Percentiles rank a stretch among this genome's conserved stretches.
phyloP scores from a whole-genome alignment of 257 asterid genomes.

The Solanum verrucosum region DNA sequence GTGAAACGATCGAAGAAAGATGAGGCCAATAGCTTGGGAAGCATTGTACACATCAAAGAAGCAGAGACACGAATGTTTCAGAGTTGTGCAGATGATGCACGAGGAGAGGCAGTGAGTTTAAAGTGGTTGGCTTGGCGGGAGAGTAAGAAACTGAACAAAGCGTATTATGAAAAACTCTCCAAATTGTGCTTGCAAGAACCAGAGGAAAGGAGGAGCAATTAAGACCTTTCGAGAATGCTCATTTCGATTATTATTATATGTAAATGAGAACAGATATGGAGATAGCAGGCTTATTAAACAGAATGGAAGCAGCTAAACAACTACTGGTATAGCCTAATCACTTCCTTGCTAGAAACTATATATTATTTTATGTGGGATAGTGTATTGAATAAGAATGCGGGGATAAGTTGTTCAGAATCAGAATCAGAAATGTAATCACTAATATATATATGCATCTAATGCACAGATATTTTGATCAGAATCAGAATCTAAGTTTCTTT shows the following conservation, averaged over 20 bases:
- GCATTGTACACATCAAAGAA: slow-evolving; percentile 64
- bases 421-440: too few relatives aligned
- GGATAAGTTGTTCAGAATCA: too few relatives aligned
- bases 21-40: slow-evolving; percentile 63
- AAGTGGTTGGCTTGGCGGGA: slow-evolving; percentile 45
- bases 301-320: slow-evolving; percentile 86
- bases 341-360: not conserved
- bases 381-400: too few relatives aligned
- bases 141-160: slow-evolving; percentile 59
- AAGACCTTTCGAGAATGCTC: slow-evolving; percentile 60
- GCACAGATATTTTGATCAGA: too few relatives aligned
- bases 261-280: slow-evolving; percentile 77
- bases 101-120: slow-evolving; percentile 55
- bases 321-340: slow-evolving; percentile 36
- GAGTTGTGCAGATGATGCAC: slow-evolving; percentile 74
- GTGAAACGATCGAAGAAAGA: slow-evolving; percentile 60
- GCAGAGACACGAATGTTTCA: slow-evolving; percentile 91
- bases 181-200: slow-evolving; percentile 54
- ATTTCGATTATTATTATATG: slow-evolving; percentile 70
- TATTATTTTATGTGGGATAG: too few relatives aligned
- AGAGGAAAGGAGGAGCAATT: slow-evolving; percentile 50
- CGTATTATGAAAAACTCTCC: slow-evolving; percentile 49
- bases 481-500: too few relatives aligned
- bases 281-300: slow-evolving; percentile 77
- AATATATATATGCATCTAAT: too few relatives aligned